These are phyloP conservation scores for Penicillium sp. DNA, from an alignment of 2,329 filamentous ascomycete species.

Conservation along the genomic window DNA sequence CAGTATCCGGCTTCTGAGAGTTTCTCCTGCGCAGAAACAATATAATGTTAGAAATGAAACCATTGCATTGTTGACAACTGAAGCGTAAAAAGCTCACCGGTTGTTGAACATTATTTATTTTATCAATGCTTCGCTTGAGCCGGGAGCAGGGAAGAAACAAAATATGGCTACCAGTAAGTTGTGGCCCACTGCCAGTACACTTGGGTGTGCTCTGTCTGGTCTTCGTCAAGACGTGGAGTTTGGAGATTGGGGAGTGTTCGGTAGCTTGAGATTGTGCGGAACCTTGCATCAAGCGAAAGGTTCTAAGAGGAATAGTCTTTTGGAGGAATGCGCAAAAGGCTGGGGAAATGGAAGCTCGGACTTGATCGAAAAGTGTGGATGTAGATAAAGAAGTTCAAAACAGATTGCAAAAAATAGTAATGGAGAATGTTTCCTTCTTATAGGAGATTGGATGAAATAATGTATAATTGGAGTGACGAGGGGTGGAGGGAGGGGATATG, in stretches of 20 bases:
- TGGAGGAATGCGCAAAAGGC: not conserved
- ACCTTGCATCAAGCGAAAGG: not conserved
- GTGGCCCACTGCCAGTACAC: not conserved
- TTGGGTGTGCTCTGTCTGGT: not conserved
- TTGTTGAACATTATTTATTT: slow-evolving; percentile 39
- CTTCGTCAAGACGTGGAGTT: not conserved
- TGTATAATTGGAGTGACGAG: slow-evolving; percentile 15
- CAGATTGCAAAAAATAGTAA: not conserved
- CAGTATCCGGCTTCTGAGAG: slow-evolving; percentile 76
- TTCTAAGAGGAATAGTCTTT: not conserved
- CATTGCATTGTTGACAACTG: not conserved
- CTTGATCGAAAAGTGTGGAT: slow-evolving; percentile 9
- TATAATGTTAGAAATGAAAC: not conserved
- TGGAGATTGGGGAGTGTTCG: not conserved
- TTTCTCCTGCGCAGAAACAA: slow-evolving; percentile 51
- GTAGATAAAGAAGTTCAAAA: slow-evolving; percentile 4
- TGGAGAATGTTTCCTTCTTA: slow-evolving; percentile 8
- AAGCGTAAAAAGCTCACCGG: slow-evolving; percentile 32
- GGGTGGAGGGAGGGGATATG: slow-evolving; percentile 18
- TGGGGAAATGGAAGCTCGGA: slow-evolving; percentile 8
- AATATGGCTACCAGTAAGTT: not conserved
- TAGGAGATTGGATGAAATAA: slow-evolving; percentile 1
- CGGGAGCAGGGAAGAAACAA: not conserved
- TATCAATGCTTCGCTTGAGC: not conserved
- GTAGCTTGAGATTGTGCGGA: not conserved